Evolutionary conservation across 805 yeast genomes (phyloP), one percentile per base, ranked within the genome.

Genomic region (Cyberlindnera saturnus): DNA sequence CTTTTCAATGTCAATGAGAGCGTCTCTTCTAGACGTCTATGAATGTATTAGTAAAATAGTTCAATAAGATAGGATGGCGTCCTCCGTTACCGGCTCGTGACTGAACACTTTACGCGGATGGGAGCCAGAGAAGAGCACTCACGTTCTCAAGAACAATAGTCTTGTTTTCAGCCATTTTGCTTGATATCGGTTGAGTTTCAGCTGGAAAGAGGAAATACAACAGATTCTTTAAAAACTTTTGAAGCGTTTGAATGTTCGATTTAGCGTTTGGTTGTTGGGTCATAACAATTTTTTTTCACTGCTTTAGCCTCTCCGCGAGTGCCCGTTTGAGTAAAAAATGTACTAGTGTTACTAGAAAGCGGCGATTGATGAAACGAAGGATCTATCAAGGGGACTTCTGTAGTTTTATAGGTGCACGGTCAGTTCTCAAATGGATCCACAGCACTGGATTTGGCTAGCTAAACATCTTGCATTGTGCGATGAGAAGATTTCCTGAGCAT

Each of bases 1-100:
- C 67, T 85, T 80, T 66, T 93, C 99, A 57, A 87, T 82, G 29
- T 73, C 95, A 51, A 88, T 83, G 56, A 93, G 77, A 43, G 91
- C 81, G 75, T 93, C 99, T 71, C 99, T 83, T 71, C 98, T 89
- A 53, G 86, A 77, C 42, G 99, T 93, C 69, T 86, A 74, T 58
- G 14, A 15, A 13, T 13, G 14, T 29, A 45, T 48, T 40, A 42
- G 47, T 41, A 35, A 11, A 32, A 17, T 32, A 28, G 36, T 42
- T 26, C 30, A 29, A 3, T 32, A 1, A 15, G 35, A 17, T 23
- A 16, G 9, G 28, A 33, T 15, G 37, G 28, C 37, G 19, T 34
- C 37, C 8, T 18, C 26, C n/a, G n/a, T 34, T 36, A 20, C 30
- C 30, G 18, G 18, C 28, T 30, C 28, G 15, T 36, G 39, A 36